Evolutionary conservation across 1,139 yeast species (phyloP).

Genomic region (Pichia sp.): DNA sequence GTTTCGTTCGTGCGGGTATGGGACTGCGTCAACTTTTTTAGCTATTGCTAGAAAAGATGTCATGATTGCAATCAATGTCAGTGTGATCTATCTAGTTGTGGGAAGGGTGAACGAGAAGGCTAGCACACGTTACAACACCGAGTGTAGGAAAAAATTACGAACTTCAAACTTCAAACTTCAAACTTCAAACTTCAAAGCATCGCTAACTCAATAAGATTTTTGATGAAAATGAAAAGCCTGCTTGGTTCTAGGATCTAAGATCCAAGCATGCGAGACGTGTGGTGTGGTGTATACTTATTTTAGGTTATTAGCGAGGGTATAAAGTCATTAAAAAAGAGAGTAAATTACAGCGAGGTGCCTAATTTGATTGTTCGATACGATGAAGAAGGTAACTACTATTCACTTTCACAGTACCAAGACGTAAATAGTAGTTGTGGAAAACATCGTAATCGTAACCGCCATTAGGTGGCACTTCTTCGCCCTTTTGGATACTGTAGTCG

Average conservation of each 20-base stretch:
- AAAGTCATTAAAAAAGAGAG: neutral
- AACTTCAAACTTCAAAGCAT: no score
- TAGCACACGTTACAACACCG: no score
- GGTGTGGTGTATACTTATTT: no score
- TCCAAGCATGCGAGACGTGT: no score
- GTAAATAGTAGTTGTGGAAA: conserved; percentile 19
- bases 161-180: no score
- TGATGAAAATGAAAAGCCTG: no score
- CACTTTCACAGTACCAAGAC: conserved; percentile 17
- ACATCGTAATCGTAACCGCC: conserved; percentile 24
- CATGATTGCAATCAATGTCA: conserved; percentile 1
- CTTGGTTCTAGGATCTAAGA: no score
- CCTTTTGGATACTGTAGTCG: conserved; percentile 16
- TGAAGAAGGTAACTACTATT: conserved; percentile 18
- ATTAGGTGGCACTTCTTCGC: conserved; percentile 20
- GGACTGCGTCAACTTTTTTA: conserved; percentile 43
- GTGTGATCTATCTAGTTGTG: neutral
- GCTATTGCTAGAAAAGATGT: conserved; percentile 28
- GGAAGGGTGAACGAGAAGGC: neutral
- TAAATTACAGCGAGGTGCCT: neutral
- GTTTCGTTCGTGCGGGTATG: conserved; percentile 27
- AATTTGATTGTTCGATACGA: conserved; percentile 8
- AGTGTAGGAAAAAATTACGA: no score
- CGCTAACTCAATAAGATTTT: no score
- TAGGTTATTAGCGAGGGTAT: no score